These are phyloP conservation scores for Wallacemonas sp. DNA, from an alignment of 208 protist genomes.

Conservation along the genomic window DNA sequence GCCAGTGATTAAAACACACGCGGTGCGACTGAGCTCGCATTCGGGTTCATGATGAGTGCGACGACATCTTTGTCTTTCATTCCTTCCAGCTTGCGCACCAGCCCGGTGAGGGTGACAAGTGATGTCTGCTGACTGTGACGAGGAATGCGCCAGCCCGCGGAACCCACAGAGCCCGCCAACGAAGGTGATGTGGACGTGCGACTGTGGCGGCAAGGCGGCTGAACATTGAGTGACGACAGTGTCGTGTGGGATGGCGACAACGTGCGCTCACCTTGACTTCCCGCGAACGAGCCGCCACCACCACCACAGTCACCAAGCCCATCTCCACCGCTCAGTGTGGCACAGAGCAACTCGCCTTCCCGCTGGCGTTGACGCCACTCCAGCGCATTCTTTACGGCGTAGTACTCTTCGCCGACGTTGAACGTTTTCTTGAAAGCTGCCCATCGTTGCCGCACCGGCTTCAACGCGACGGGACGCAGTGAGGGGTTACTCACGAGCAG, in stretches of 20 bases:
- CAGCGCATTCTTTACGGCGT: constrained; percentile 27
- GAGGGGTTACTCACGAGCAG: constrained; percentile 29
- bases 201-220: too few species aligned
- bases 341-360: background rate
- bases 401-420: constrained; percentile 50
- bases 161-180: background rate
- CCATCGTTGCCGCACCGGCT: constrained; percentile 42
- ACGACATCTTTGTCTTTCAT: constrained; percentile 56
- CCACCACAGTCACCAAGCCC: too few species aligned
- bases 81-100: constrained; percentile 46
- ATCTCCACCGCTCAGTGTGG: background rate
- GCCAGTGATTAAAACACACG: constrained; percentile 16
- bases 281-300: too few species aligned
- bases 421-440: constrained; percentile 63
- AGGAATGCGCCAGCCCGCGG: background rate
- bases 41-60: constrained; percentile 28
- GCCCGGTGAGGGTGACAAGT: constrained; percentile 27
- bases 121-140: background rate
- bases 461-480: constrained; percentile 1
- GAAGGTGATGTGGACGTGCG: too few species aligned
- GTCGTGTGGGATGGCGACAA: background rate
- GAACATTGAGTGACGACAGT: background rate
- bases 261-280: background rate
- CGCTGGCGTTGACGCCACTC: background rate
- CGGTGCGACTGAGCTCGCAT: background rate